These are phyloP conservation scores for Chaetomium fimeti DNA, from an alignment of 495 filamentous ascomycete species.

Conservation along the genomic window DNA sequence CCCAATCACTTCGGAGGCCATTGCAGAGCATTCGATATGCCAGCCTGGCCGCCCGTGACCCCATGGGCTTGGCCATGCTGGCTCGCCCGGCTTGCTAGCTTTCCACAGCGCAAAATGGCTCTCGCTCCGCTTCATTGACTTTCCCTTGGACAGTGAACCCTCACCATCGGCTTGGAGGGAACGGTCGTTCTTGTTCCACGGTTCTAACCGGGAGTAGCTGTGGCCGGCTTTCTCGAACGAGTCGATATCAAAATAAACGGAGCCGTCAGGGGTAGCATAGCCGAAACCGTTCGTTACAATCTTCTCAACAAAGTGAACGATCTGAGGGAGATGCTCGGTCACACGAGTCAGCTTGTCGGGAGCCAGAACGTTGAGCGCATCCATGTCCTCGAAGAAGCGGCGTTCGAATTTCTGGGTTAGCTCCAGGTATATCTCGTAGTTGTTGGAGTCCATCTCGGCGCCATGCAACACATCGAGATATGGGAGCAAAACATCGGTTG, in stretches of 20 bases:
- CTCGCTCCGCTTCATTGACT: conserved; percentile 4
- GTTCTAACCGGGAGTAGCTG: not conserved
- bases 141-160: not conserved
- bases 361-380: not conserved
- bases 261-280: not conserved
- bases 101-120: conserved; percentile 1
- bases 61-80: not conserved
- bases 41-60: not conserved
- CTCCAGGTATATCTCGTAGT: not conserved
- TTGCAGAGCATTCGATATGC: not conserved
- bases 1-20: conserved; percentile 3
- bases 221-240: not conserved
- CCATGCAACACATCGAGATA: not conserved
- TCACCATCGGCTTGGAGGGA: not conserved
- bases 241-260: conserved; percentile 1
- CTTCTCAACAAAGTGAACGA: not conserved
- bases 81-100: conserved; percentile 3
- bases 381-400: conserved; percentile 6
- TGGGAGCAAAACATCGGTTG: not conserved
- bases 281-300: not conserved
- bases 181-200: conserved; percentile 3
- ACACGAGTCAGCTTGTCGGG: not conserved
- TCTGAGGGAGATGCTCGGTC: conserved; percentile 1
- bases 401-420: not conserved
- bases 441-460: not conserved